These are phyloP conservation scores for Apiotrichum mycotoxinovorans DNA, from an alignment of 1,284 basidiomycete species.

Conservation along the genomic window DNA sequence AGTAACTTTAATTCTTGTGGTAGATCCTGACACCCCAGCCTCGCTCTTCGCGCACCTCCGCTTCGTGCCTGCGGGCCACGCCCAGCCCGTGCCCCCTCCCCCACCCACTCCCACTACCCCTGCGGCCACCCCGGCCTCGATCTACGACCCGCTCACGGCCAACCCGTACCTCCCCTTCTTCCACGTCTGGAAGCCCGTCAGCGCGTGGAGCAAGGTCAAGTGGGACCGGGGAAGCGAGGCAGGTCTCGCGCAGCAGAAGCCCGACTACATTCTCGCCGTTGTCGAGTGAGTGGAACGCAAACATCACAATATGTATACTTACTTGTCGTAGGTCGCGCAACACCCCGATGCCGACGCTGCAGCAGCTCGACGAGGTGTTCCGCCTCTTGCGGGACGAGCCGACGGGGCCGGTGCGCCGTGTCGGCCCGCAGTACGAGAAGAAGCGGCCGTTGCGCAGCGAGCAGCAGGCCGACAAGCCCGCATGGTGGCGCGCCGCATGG, in stretches of 20 bases:
- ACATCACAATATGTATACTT: neutral
- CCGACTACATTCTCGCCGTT: constrained; percentile 84
- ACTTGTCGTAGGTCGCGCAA: constrained; percentile 34
- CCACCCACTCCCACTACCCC: constrained; percentile 11
- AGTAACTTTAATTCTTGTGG: too few relatives aligned
- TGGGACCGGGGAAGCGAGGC: constrained; percentile 44
- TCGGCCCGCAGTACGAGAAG: constrained; percentile 38
- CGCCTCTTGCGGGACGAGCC: constrained; percentile 39
- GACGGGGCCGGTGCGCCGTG: constrained; percentile 33
- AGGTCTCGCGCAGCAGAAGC: constrained; percentile 59
- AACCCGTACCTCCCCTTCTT: constrained; percentile 81
- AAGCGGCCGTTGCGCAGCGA: constrained; percentile 5
- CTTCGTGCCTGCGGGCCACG: constrained; percentile 65
- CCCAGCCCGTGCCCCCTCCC: constrained; percentile 43
- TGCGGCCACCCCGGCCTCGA: constrained; percentile 14
- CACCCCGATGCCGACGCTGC: constrained; percentile 39
- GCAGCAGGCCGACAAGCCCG: neutral
- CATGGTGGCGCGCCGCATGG: neutral
- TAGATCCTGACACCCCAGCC: constrained; percentile 53
- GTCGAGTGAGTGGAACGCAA: constrained; percentile 66
- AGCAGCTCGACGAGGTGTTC: constrained; percentile 43
- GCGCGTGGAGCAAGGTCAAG: constrained; percentile 56
- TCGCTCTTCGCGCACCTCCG: constrained; percentile 69
- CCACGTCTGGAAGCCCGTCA: constrained; percentile 87
- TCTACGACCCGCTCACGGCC: constrained; percentile 29